Evolutionary conservation across 2,329 filamentous ascomycete genomes (phyloP), one percentile per base, ranked within the genome.

Genomic region (Pseudopithomyces chartarum): DNA sequence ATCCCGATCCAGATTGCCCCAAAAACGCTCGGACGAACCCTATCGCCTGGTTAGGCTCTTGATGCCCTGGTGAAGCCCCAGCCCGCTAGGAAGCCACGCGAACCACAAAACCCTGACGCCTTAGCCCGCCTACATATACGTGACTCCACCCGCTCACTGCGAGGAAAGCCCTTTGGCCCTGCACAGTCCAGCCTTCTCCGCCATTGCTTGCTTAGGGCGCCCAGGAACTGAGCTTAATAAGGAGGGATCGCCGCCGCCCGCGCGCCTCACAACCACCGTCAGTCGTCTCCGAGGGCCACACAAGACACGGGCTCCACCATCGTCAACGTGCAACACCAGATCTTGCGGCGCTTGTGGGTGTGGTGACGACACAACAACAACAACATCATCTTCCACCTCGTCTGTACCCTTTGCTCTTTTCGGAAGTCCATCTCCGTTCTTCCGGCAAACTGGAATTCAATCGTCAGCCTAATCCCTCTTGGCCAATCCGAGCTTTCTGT

Each of bases 191-290:
- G 78, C 78, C 78, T 73, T 72, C 66, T 75, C 71, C 73, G 77
- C 79, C 79, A 76, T 79, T 73, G 73, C 73, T n/a, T 73, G 66
- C 70, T 62, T 75, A 70, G 72, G 69, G 71, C 76, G 73, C 67
- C 77, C 78, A 76, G 73, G 71, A 75, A 73, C 73, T 75, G 75
- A 79, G 77, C 78, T 80, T 80, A 79, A 80, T 78, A 80, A 79
- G 78, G 76, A 64, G 65, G 42, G 79, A 81, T 80, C 79, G 78
- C 75, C 78, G 71, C 74, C 73, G 60, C 61, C 66, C 70, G 62
- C 67, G 64, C 70, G 71, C 71, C 71, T 71, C 69, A 67, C 68
- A 69, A 70, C 66, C 73, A 70, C 73, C 69, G 70, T 58, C 64
- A 63, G 26, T 45, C 48, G 13, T 42, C 53, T 46, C 19, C 54